Base-by-base conservation (phyloP, 805 yeast species). In the Candida awuae region DNA sequence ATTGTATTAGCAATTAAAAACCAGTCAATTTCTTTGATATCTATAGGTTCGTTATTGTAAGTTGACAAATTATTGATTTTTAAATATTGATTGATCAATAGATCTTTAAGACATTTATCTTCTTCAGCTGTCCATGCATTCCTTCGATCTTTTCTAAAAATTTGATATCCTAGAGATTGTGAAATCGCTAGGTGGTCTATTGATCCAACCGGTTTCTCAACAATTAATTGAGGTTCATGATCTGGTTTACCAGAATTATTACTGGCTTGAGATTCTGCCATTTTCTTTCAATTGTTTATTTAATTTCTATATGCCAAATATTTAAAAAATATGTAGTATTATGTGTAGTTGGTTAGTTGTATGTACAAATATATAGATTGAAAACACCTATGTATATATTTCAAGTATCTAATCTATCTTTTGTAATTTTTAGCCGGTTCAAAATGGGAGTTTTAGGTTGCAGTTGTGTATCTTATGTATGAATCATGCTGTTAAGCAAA, bases 61-160 rank as follows among this genome's bases (percentile, higher is more conserved):
- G 18, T 20, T 1, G 41, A 29, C 3, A 51, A 27, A 3, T 49
- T 47, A 13, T 55, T 44, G 8, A 42, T 29, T 14, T 54, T 42
- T 13, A 53, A 10, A 36, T 32, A 51, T 10, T 63, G 58, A 7
- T 59, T 55, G 19, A 67, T 49, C 3, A 80, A 67, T 1, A 70
- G 50, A 9, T 56, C 49, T 34, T 67, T 62, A 35, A 87, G 58
- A 23, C 63, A 52, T 22, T 63, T 65, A 58, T 87, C 97, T 47
- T 88, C 95, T 25, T 49, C 79, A 35, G 73, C 69, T 4, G 79
- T 67, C 96, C 96, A 87, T 10, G 83, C 72, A 40, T 74, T 71
- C 39, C 90, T 63, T 4, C 75, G 64, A 18, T 65, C 74, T 38
- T 80, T 66, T 29, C 90, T 61, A 52, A 77, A 79, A 2, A 87